These are phyloP conservation scores for Hemisphaericaspora xylofermentans DNA, from an alignment of 1,139 yeast species.

Conservation along the genomic window DNA sequence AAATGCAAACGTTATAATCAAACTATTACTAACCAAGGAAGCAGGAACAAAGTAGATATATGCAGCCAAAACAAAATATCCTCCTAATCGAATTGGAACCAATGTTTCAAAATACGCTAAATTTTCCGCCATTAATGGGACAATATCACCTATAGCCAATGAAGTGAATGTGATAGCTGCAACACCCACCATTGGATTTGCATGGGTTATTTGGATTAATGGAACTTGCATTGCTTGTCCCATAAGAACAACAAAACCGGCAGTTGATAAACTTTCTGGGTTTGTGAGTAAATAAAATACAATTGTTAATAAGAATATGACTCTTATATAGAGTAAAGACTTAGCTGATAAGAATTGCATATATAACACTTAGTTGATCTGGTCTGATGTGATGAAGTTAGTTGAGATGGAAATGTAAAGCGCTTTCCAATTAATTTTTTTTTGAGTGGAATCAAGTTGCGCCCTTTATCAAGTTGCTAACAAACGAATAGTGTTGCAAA, in stretches of 20 bases:
- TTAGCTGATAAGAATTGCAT: slow-evolving; percentile 63
- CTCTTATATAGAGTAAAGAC: slow-evolving; percentile 48
- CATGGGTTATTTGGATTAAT: slow-evolving; percentile 37
- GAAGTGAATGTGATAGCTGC: slow-evolving; percentile 45
- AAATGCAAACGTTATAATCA: slow-evolving; percentile 61
- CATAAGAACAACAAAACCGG: slow-evolving; percentile 53
- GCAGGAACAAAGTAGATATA: slow-evolving; percentile 42
- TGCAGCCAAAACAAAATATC: slow-evolving; percentile 53
- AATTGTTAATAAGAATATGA: slow-evolving; percentile 43
- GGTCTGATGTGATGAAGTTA: background rate
- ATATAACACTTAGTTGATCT: background rate
- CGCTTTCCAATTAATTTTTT: too few relatives aligned
- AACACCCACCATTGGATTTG: slow-evolving; percentile 54
- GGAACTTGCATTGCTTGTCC: slow-evolving; percentile 61
- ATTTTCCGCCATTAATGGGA: slow-evolving; percentile 60
- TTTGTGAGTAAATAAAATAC: slow-evolving; percentile 64
- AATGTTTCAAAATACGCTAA: slow-evolving; percentile 58
- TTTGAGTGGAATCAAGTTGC: too few relatives aligned
- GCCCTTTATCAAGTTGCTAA: too few relatives aligned
- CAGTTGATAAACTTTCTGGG: slow-evolving; percentile 35
- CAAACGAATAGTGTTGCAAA: too few relatives aligned
- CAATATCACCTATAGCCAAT: slow-evolving; percentile 51
- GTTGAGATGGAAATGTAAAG: too few relatives aligned
- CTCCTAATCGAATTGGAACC: slow-evolving; percentile 64
- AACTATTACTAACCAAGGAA: slow-evolving; percentile 54